Evolutionary conservation across 257 asterid species (phyloP), one percentile per base, ranked within the genome.

Genomic region (Plantago ovata): DNA sequence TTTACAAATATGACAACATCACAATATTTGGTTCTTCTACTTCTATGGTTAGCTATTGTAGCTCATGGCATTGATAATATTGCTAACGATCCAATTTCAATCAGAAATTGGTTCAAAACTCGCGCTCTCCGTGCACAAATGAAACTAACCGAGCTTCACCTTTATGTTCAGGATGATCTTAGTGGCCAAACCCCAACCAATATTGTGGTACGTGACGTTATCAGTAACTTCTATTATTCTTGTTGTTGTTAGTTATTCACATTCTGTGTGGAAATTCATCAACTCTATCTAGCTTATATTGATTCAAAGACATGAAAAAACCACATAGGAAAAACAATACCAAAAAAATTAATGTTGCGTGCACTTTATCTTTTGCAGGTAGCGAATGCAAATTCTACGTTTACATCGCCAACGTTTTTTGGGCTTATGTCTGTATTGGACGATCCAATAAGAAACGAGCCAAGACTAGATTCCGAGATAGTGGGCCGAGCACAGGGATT

Each of bases 401-500:
- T 12, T 10, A 50, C 41, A 9, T 69, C 75, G 3, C 73, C 66
- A 0, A 65, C 74, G 3, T 0, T 12, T 0, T 79, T 75, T 15
- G 81, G 84, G 3, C 3, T 1, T 1, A 53, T 61, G 0, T 53
- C 58, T 0, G 68, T 69, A 4, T 10, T 67, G 1, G 84, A 78
- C 23, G 81, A 72, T 57, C 75, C 77, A 3, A 40, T 79, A 14
- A 64, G 62, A n/a, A 13, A 0, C 0, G 68, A 43, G 7, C 81
- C 85, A 0, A 66, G 42, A 14, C 53, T 57, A 4, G 44, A 23
- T 28, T 60, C 81, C 0, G 44, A 53, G 22, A 59, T 71, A 61
- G 11, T 79, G 45, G 85, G 85, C 10, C 71, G 69, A 18, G 81
- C 69, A 20, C 81, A 79, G 32, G 81, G 81, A 20, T 4, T 71